These are phyloP conservation scores for Blakeslea trispora DNA, from an alignment of 371 early-diverging fungal species.

Conservation along the genomic window DNA sequence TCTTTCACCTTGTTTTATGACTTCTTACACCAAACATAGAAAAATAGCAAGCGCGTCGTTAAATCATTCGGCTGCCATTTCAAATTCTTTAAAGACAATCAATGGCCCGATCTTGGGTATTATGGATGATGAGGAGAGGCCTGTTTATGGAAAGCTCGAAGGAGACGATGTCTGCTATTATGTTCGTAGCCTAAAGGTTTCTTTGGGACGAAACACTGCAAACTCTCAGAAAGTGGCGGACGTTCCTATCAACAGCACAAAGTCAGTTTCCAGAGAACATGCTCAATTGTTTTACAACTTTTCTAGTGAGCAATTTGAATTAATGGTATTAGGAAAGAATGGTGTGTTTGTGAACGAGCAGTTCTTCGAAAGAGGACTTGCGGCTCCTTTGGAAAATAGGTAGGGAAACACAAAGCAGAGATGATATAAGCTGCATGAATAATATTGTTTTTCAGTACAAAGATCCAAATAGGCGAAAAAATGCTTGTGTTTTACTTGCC, in stretches of 20 bases:
- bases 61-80: too few species aligned
- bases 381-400: conserved; percentile 58
- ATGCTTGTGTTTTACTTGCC: conserved; percentile 75
- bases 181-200: conserved; percentile 72
- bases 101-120: too few species aligned
- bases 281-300: conserved; percentile 82
- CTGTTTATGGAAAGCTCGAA: conserved; percentile 88
- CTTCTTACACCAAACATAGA: too few species aligned
- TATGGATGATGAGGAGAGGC: conserved; percentile 31
- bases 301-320: conserved; percentile 71
- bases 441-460: conserved; percentile 45
- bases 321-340: conserved; percentile 84
- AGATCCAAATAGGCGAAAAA: conserved; percentile 79
- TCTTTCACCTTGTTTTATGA: too few species aligned
- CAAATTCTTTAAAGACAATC: too few species aligned
- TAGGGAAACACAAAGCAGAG: conserved; percentile 44
- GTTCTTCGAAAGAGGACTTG: conserved; percentile 65
- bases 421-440: background rate
- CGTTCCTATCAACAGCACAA: conserved; percentile 76
- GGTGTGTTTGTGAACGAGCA: conserved; percentile 79
- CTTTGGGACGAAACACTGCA: conserved; percentile 66
- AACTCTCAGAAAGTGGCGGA: conserved; percentile 61
- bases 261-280: conserved; percentile 80
- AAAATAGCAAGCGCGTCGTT: too few species aligned
- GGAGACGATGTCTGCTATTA: conserved; percentile 82